Conservation (phyloP, 257 asterid genomes). For the Phtheirospermum japonicum region DNA sequence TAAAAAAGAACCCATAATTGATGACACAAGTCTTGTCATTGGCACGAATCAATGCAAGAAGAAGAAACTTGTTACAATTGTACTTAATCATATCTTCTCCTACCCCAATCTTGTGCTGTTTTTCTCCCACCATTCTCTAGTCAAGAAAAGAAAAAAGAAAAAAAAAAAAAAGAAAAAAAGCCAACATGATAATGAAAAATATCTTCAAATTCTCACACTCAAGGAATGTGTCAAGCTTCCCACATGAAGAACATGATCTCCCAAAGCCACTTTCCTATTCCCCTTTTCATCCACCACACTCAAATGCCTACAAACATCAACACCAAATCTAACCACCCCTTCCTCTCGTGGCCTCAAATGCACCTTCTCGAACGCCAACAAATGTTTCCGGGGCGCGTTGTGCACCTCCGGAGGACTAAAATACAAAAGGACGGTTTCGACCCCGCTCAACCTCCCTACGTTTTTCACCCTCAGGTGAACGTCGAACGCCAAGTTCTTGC, state of each 20-base stretch:
- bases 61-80: constrained; percentile 29
- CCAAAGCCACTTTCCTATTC: constrained; percentile 50
- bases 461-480: constrained; percentile 46
- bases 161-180: background rate
- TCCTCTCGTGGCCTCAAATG: constrained; percentile 41
- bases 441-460: constrained; percentile 45
- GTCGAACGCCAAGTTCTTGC: constrained; percentile 34
- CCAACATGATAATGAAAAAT: background rate
- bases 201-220: constrained; percentile 34
- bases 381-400: constrained; percentile 49
- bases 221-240: constrained; percentile 54
- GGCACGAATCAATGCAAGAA: constrained; percentile 15
- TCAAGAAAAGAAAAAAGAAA: background rate
- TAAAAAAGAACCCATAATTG: background rate
- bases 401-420: constrained; percentile 48
- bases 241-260: constrained; percentile 60
- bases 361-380: constrained; percentile 51
- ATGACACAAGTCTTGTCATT: too few relatives aligned
- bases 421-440: constrained; percentile 48
- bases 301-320: constrained; percentile 70
- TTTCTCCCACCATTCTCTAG: background rate
- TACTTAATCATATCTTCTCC: constrained; percentile 2
- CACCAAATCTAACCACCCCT: constrained; percentile 42
- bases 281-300: constrained; percentile 61
- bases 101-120: background rate